Percentiles rank a stretch among this genome's conserved stretches.
These are phyloP conservation scores for Sporothrix variecibatus DNA, from an alignment of 2,329 filamentous ascomycete species.

Conservation along the genomic window DNA sequence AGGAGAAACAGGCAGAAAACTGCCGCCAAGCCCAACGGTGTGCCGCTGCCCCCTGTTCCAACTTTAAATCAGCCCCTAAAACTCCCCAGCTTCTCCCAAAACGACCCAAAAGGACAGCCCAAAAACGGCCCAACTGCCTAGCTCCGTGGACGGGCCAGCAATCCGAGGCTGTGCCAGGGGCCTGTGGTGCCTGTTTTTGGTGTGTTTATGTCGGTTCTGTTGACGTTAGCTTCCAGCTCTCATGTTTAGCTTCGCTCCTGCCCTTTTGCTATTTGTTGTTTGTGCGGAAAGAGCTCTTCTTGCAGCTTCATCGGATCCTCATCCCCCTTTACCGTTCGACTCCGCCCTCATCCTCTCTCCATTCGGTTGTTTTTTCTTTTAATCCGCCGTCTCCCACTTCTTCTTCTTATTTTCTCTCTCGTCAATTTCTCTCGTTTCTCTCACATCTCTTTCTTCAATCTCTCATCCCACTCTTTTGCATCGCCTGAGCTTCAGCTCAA, in stretches of 20 bases:
- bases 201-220: not conserved
- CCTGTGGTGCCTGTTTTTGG: constrained; percentile 6
- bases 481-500: not conserved
- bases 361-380: not conserved
- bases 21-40: constrained; percentile 15
- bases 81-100: not conserved
- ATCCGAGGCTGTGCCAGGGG: not conserved
- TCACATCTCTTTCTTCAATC: not conserved
- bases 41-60: not conserved
- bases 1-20: not conserved
- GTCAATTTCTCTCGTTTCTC: not conserved
- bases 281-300: not conserved
- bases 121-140: not conserved
- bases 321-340: not conserved
- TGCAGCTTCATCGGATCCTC: not conserved
- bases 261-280: not conserved
- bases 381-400: not conserved
- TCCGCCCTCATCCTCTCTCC: not conserved
- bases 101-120: not conserved
- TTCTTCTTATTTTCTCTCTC: not conserved
- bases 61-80: not conserved
- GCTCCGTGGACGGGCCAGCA: constrained; percentile 6
- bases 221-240: not conserved
- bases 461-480: not conserved
- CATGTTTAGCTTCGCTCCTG: not conserved